A percentile compares a stretch with the other conserved stretches of the same genome.
phyloP scores from a whole-genome alignment of 495 filamentous ascomycete genomes.

The Sordaria brevicollis region DNA sequence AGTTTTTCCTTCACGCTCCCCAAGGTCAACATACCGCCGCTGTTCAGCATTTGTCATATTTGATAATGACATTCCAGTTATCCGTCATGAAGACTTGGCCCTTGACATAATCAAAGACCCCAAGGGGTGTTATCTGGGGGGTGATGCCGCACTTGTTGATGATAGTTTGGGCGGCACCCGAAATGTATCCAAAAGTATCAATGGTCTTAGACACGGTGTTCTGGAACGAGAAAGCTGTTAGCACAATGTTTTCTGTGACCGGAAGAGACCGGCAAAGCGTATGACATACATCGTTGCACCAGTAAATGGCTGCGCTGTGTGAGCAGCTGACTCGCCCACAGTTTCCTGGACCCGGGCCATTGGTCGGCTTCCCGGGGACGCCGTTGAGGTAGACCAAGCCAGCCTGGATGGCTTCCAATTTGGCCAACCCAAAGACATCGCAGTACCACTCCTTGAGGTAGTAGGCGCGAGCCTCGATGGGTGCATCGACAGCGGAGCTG shows the following conservation, averaged over 20 bases:
- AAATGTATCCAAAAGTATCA: background rate
- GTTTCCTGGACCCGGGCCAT: slow-evolving; percentile 11
- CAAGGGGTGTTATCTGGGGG: background rate
- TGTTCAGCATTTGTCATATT: background rate
- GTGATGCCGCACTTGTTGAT: background rate
- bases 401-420: slow-evolving; percentile 13
- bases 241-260: too few species aligned
- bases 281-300: slow-evolving; percentile 22
- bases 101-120: background rate
- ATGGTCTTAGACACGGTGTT: background rate
- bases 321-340: slow-evolving; percentile 19
- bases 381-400: slow-evolving; percentile 15
- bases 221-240: too few species aligned
- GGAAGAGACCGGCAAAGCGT: background rate
- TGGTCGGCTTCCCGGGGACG: background rate
- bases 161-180: background rate
- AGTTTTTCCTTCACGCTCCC: background rate
- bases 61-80: background rate
- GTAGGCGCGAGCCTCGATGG: background rate
- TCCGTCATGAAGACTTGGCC: background rate
- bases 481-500: background rate
- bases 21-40: background rate
- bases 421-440: background rate
- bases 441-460: background rate
- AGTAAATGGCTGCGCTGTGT: slow-evolving; percentile 13